Conservation (phyloP, 75 land plant genomes). For the Gnetum montanum region DNA sequence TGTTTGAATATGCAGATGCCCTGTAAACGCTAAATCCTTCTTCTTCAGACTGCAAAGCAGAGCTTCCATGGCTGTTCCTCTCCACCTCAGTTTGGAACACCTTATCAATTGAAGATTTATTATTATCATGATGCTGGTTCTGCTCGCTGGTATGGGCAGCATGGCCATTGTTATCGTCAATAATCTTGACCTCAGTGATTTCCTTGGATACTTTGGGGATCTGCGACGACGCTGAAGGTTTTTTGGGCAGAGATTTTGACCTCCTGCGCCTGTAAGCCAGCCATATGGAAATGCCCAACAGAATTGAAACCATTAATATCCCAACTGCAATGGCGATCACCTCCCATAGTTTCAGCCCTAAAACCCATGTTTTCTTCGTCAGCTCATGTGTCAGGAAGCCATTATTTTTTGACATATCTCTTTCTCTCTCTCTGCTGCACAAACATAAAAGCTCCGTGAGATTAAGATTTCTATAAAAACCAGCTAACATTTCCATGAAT, state of each 20-base stretch:
- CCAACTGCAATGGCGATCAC: slow-evolving; percentile 49
- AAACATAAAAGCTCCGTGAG: too few relatives aligned
- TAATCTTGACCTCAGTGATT: slow-evolving; percentile 46
- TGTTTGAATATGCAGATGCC: slow-evolving; percentile 28
- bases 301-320: slow-evolving; percentile 31
- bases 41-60: slow-evolving; percentile 31
- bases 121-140: slow-evolving; percentile 43
- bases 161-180: slow-evolving; percentile 22
- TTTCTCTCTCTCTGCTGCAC: too few relatives aligned
- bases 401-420: too few relatives aligned
- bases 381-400: slow-evolving; percentile 24
- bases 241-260: slow-evolving; percentile 16
- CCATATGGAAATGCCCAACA: slow-evolving; percentile 41
- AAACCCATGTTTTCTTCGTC: slow-evolving; percentile 34
- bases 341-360: slow-evolving; percentile 69
- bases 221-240: slow-evolving; percentile 19
- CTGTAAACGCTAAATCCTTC: slow-evolving; percentile 11
- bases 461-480: too few relatives aligned
- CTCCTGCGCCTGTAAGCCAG: slow-evolving; percentile 27
- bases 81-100: slow-evolving; percentile 15
- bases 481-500: too few relatives aligned
- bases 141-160: slow-evolving; percentile 32
- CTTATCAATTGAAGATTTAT: slow-evolving; percentile 24
- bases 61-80: slow-evolving; percentile 30
- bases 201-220: slow-evolving; percentile 35